Percentiles rank a stretch among this genome's conserved stretches.
Conservation (phyloP, 768 basidiomycete species). For the Cystofilobasidium capitatum region DNA sequence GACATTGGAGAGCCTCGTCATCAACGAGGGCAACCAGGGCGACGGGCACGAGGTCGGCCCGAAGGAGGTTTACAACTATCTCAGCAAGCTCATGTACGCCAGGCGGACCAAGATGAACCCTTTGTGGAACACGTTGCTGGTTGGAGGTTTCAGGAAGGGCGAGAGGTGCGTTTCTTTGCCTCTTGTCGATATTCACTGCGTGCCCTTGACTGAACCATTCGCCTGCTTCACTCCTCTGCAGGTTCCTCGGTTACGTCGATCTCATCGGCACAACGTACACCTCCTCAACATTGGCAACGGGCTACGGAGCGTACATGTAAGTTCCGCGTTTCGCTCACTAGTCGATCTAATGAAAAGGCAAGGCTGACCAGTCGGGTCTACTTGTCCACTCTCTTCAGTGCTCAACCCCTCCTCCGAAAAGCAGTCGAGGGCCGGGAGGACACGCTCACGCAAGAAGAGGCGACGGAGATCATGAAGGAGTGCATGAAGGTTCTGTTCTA, state of each 20-base stretch:
- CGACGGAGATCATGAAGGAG: conserved; percentile 63
- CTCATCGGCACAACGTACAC: conserved; percentile 92
- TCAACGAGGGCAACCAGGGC: conserved; percentile 64
- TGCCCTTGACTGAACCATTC: not conserved
- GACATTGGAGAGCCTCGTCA: conserved; percentile 62
- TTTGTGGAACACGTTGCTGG: conserved; percentile 86
- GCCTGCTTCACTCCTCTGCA: conserved; percentile 36
- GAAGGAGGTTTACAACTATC: conserved; percentile 81
- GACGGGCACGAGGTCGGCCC: conserved; percentile 81
- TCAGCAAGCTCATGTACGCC: conserved; percentile 81
- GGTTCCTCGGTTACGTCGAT: conserved; percentile 90
- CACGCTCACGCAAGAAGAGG: conserved; percentile 65
- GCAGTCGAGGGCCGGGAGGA: conserved; percentile 77
- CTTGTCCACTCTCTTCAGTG: conserved; percentile 35
- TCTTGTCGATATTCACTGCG: not conserved
- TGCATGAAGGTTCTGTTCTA: conserved; percentile 92
- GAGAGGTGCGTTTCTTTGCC: conserved; percentile 49
- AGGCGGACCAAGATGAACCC: conserved; percentile 83
- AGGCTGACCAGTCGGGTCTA: not conserved
- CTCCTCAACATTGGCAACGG: conserved; percentile 85
- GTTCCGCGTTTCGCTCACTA: not conserved
- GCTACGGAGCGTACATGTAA: conserved; percentile 74
- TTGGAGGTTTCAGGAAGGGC: conserved; percentile 82
- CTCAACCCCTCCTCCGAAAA: conserved; percentile 80
- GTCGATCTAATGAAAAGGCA: not conserved